A percentile compares a stretch with the other conserved stretches of the same genome.
These are phyloP conservation scores for Phytophthora nicotianae DNA, from an alignment of 352 stramenopile species.

Conservation along the genomic window DNA sequence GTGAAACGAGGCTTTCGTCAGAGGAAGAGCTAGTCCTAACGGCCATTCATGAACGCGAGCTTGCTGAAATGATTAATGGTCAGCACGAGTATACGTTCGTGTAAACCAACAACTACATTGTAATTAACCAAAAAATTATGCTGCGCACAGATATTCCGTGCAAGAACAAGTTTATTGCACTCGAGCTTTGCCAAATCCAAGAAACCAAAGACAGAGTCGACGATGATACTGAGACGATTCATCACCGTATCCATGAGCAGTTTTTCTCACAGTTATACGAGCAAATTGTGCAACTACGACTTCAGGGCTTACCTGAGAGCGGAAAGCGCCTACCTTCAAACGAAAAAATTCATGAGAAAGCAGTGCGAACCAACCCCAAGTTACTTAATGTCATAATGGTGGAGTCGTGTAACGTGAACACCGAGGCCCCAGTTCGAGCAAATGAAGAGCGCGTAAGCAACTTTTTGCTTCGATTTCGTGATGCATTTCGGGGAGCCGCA, in stretches of 20 bases:
- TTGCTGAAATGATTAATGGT: conserved; percentile 70
- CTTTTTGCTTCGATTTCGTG: conserved; percentile 63
- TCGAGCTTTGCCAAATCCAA: conserved; percentile 71
- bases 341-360: conserved; percentile 28
- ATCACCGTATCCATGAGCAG: conserved; percentile 48
- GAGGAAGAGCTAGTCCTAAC: conserved; percentile 76
- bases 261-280: conserved; percentile 44
- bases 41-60: conserved; percentile 60
- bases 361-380: conserved; percentile 22
- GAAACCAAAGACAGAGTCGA: conserved; percentile 49
- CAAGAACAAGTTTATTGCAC: conserved; percentile 63
- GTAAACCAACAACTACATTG: background rate
- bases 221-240: conserved; percentile 45
- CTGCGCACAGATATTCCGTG: conserved; percentile 58
- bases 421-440: conserved; percentile 42
- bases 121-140: background rate
- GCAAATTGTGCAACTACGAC: conserved; percentile 29
- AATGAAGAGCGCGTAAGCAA: conserved; percentile 55
- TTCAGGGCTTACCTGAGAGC: conserved; percentile 15
- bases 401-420: conserved; percentile 53
- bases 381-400: conserved; percentile 57
- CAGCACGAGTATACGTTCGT: background rate
- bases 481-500: conserved; percentile 66
- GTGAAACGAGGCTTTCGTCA: conserved; percentile 66
- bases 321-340: conserved; percentile 14